These are phyloP conservation scores for Stylosanthes scabra DNA, from an alignment of 331 rosid genomes.

Conservation along the genomic window DNA sequence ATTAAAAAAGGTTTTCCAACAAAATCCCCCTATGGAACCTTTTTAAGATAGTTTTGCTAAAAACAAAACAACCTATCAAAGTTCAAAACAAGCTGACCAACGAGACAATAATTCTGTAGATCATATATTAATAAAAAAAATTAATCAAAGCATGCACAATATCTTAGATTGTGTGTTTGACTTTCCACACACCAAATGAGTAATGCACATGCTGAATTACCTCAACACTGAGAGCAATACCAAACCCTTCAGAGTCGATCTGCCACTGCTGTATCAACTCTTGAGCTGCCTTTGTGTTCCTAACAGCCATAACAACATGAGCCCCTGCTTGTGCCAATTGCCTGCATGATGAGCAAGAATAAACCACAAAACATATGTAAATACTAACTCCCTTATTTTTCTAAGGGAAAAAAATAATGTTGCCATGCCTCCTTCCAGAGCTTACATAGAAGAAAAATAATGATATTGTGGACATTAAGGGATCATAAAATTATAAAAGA, in stretches of 20 bases:
- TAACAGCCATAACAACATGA: constrained; percentile 98
- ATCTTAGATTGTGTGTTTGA: neutral
- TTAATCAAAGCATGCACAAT: constrained; percentile 17
- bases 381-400: neutral
- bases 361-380: neutral
- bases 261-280: constrained; percentile 95
- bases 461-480: no score
- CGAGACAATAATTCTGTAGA: constrained; percentile 7
- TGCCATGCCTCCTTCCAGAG: neutral
- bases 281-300: constrained; percentile 83
- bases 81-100: constrained; percentile 14
- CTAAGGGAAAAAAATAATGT: neutral
- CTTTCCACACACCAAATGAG: constrained; percentile 8
- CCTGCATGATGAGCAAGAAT: constrained; percentile 53
- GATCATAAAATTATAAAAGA: no score
- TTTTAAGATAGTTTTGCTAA: neutral
- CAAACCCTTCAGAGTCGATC: constrained; percentile 75
- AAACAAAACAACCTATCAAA: neutral
- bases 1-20: neutral
- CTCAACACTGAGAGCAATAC: constrained; percentile 95
- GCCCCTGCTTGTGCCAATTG: constrained; percentile 97
- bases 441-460: neutral
- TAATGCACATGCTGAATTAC: constrained; percentile 39
- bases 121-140: constrained; percentile 20
- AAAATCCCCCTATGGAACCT: neutral